Evolutionary conservation across 2,329 filamentous ascomycete genomes (phyloP).

Genomic region (Fusarium robinianum): DNA sequence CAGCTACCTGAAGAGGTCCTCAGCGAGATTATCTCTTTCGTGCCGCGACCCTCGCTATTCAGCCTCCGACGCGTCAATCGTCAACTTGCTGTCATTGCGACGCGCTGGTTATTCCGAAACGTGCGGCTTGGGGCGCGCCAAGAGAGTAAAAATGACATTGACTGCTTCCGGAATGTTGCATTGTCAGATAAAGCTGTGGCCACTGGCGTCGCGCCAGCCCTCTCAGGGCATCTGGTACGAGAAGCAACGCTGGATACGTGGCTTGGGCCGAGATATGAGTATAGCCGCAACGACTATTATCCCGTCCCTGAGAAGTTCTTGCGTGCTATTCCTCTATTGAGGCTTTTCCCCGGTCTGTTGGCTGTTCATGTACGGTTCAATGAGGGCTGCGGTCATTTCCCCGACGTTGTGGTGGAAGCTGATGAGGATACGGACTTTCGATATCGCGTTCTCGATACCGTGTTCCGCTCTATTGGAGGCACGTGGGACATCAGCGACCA

Average conservation of each 20-base stretch:
- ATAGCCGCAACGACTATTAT: neutral
- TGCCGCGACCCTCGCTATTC: constrained; percentile 6
- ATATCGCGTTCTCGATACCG: constrained; percentile 13
- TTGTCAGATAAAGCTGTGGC: neutral
- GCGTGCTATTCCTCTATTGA: constrained; percentile 7
- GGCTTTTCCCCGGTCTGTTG: constrained; percentile 4
- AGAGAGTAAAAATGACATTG: constrained; percentile 1
- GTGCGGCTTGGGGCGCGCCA: constrained; percentile 8
- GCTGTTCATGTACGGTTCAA: constrained; percentile 12
- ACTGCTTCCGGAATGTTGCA: constrained; percentile 4
- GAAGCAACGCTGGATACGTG: constrained; percentile 20
- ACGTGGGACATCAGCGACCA: constrained; percentile 4
- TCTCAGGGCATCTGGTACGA: constrained; percentile 6
- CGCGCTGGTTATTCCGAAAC: constrained; percentile 10
- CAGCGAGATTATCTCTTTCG: neutral
- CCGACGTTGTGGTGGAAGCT: neutral
- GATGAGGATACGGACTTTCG: constrained; percentile 13
- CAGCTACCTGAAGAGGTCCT: neutral
- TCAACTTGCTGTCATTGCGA: constrained; percentile 5
- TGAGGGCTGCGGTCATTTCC: constrained; percentile 4
- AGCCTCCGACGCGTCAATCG: constrained; percentile 15
- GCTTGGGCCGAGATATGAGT: neutral
- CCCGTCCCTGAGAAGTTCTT: constrained; percentile 3
- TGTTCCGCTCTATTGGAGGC: constrained; percentile 12
- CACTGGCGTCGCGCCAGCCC: neutral